A percentile compares a stretch with the other conserved stretches of the same genome.
These are phyloP conservation scores for Zymoseptoria tritici DNA, from an alignment of 2,329 filamentous ascomycete species.

Conservation along the genomic window DNA sequence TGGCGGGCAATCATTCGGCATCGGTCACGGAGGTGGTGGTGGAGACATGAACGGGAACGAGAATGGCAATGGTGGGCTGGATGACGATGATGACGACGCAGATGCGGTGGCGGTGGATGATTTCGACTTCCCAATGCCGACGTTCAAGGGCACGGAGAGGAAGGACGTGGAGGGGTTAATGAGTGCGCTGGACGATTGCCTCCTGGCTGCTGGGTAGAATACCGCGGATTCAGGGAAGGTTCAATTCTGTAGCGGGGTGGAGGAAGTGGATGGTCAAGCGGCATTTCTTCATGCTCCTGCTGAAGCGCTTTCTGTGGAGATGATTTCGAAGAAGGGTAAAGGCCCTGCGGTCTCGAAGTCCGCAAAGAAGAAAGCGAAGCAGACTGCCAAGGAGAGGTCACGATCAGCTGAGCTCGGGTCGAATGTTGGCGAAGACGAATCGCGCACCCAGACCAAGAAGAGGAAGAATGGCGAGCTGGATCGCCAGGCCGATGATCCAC, in stretches of 20 bases:
- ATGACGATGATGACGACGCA: constrained; percentile 21
- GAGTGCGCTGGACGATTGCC: constrained; percentile 34
- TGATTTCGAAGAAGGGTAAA: neutral
- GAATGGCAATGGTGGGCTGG: constrained; percentile 36
- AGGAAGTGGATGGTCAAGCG: neutral
- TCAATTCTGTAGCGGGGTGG: neutral
- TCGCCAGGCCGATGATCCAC: neutral
- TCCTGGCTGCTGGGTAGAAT: constrained; percentile 23
- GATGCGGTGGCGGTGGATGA: constrained; percentile 32
- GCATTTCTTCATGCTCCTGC: neutral
- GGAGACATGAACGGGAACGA: constrained; percentile 36
- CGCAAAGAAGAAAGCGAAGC: neutral
- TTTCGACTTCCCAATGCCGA: constrained; percentile 21
- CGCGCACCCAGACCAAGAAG: neutral
- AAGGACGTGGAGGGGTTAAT: constrained; percentile 26
- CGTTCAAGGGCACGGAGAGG: constrained; percentile 32
- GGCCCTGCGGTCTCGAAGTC: neutral
- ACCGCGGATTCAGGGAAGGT: neutral
- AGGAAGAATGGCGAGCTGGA: neutral
- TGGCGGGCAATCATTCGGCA: neutral
- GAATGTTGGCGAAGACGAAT: neutral
- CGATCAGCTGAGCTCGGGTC: too few species aligned
- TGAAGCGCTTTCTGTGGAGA: neutral
- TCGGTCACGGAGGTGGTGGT: too few species aligned
- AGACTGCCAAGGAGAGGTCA: neutral